These are phyloP conservation scores for Trichoderma asperellum DNA, from an alignment of 2,329 filamentous ascomycete genomes.

Conservation along the genomic window DNA sequence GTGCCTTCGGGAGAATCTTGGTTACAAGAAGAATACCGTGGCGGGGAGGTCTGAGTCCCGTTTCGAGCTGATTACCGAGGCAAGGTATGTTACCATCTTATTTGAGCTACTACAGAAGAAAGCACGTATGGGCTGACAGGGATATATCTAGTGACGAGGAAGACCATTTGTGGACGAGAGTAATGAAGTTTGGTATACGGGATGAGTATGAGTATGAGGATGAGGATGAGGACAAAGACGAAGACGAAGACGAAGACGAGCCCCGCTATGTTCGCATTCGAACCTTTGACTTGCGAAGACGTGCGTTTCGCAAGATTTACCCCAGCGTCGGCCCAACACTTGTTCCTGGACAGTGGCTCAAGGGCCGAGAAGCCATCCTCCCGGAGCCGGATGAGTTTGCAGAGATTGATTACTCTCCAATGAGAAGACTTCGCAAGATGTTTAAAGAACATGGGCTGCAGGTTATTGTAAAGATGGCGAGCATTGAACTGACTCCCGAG, in stretches of 20 bases:
- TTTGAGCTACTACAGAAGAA: neutral
- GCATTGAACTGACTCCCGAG: conserved; percentile 57
- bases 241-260: neutral
- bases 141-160: conserved; percentile 1
- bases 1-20: conserved; percentile 36
- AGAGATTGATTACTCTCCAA: conserved; percentile 21
- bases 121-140: neutral
- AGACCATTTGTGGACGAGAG: neutral
- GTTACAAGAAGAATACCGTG: neutral
- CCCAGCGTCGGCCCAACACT: neutral
- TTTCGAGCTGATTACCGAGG: neutral
- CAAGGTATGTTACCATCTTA: conserved; percentile 1
- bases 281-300: neutral
- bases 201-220: neutral
- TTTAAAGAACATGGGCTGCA: conserved; percentile 23
- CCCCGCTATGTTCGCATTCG: neutral
- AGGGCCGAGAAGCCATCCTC: conserved; percentile 30
- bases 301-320: neutral
- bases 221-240: too few species aligned
- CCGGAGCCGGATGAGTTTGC: conserved; percentile 32
- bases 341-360: conserved; percentile 27
- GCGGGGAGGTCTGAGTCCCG: conserved; percentile 11
- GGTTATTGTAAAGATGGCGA: conserved; percentile 53
- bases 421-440: conserved; percentile 30
- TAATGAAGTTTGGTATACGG: neutral